These are phyloP conservation scores for Colletotrichum noveboracense DNA, from an alignment of 2,329 filamentous ascomycete species.

Conservation along the genomic window DNA sequence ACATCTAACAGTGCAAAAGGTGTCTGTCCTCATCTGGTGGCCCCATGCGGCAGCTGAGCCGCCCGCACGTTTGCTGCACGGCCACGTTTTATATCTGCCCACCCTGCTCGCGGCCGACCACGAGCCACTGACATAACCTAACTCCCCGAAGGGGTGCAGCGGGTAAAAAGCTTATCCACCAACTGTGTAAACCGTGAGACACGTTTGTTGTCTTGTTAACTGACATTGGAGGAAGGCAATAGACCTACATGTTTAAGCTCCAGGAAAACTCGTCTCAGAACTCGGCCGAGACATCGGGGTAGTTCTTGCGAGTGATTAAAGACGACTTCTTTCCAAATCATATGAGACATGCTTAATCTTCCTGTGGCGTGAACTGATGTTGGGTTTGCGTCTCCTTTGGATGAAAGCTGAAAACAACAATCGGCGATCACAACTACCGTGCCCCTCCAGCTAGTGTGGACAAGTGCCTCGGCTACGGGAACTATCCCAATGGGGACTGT, in stretches of 20 bases:
- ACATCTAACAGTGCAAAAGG: background rate
- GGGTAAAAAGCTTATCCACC: background rate
- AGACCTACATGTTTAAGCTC: background rate
- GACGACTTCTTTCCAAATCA: background rate
- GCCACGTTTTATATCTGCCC: background rate
- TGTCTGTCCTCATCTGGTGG: background rate
- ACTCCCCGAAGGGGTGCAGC: background rate
- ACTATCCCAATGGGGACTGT: background rate
- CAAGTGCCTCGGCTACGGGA: background rate
- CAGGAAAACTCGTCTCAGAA: background rate
- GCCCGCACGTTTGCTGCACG: background rate
- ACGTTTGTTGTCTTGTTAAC: background rate
- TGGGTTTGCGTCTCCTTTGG: background rate
- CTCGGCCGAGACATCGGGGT: background rate
- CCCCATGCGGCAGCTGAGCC: background rate
- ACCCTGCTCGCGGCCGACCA: background rate
- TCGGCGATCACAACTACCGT: background rate
- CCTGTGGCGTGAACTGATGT: background rate
- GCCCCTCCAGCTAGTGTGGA: background rate
- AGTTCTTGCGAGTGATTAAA: background rate
- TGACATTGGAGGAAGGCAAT: background rate
- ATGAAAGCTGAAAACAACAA: background rate
- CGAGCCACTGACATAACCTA: background rate
- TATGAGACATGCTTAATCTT: background rate
- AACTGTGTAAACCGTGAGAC: background rate